These are phyloP conservation scores for Rhizopogon vesiculosus DNA, from an alignment of 768 basidiomycete species.

Conservation along the genomic window DNA sequence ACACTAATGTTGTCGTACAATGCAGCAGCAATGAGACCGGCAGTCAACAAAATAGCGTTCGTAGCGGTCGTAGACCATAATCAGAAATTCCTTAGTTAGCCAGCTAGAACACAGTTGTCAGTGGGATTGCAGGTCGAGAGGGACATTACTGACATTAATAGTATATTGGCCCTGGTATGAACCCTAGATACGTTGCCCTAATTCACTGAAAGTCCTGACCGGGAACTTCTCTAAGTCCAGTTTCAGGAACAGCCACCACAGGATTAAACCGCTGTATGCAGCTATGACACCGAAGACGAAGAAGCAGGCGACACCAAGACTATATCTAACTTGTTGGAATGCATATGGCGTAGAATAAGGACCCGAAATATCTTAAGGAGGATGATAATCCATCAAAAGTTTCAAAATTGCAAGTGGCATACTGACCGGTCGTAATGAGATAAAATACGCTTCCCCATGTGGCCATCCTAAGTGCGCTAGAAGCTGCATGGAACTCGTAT, in stretches of 20 bases:
- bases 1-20: constrained; percentile 62
- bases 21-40: constrained; percentile 56
- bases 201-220: constrained; percentile 43
- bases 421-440: constrained; percentile 45
- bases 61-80: constrained; percentile 27
- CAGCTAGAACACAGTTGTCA: constrained; percentile 9
- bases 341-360: constrained; percentile 58
- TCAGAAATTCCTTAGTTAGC: constrained; percentile 29
- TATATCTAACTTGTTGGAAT: constrained; percentile 59
- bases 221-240: constrained; percentile 56
- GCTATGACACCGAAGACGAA: constrained; percentile 33
- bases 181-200: constrained; percentile 54
- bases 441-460: constrained; percentile 50
- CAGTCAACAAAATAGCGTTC: constrained; percentile 44
- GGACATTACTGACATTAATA: constrained; percentile 16
- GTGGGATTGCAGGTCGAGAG: background rate
- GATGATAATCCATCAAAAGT: background rate
- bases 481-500: constrained; percentile 33
- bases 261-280: constrained; percentile 48
- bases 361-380: constrained; percentile 45
- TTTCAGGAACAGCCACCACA: constrained; percentile 52
- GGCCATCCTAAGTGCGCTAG: constrained; percentile 43
- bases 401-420: background rate
- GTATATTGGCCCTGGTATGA: constrained; percentile 59
- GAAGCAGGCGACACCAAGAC: constrained; percentile 38